phyloP scores from a whole-genome alignment of 1,284 basidiomycete genomes.

The Pseudozyma hubeiensis region DNA sequence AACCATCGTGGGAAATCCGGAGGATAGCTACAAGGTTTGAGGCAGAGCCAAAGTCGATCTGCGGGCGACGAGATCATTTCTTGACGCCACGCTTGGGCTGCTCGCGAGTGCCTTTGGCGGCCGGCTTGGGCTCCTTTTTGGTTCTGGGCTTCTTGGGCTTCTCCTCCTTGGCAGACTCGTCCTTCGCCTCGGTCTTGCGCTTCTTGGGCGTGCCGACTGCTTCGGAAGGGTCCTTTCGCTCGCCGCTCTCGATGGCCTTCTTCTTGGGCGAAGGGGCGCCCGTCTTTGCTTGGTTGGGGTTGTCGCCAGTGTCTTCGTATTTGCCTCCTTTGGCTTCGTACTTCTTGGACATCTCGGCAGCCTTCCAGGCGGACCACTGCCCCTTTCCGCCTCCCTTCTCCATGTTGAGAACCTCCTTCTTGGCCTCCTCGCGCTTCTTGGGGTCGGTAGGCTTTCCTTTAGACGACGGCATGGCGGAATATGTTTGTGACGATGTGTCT shows the following conservation, averaged over 20 bases:
- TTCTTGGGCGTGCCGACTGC: slow-evolving; percentile 37
- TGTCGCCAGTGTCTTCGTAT: slow-evolving; percentile 70
- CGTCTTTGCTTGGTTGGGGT: slow-evolving; percentile 70
- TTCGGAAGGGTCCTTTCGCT: slow-evolving; percentile 41
- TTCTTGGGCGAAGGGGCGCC: slow-evolving; percentile 69
- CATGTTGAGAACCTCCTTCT: slow-evolving; percentile 67
- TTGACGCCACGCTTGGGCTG: slow-evolving; percentile 48
- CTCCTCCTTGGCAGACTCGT: slow-evolving; percentile 6
- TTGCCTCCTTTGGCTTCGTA: slow-evolving; percentile 70
- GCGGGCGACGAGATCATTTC: slow-evolving; percentile 9
- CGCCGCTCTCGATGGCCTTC: slow-evolving; percentile 50
- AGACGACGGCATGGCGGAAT: slow-evolving; percentile 68
- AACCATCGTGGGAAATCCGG: background rate
- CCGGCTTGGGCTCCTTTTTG: slow-evolving; percentile 34
- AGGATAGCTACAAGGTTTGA: background rate
- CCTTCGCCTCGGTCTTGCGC: slow-evolving; percentile 10
- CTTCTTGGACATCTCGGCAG: slow-evolving; percentile 69
- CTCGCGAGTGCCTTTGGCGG: slow-evolving; percentile 25
- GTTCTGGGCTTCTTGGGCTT: slow-evolving; percentile 19
- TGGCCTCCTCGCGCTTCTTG: slow-evolving; percentile 70
- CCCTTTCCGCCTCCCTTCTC: slow-evolving; percentile 70
- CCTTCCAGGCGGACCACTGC: slow-evolving; percentile 70
- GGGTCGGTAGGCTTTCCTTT: slow-evolving; percentile 71
- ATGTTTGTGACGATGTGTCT: background rate
- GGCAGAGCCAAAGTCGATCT: background rate